Percentiles rank a stretch among this genome's conserved stretches.
Conservation (phyloP, 768 basidiomycete species). For the Fistulinella prunicolor region DNA sequence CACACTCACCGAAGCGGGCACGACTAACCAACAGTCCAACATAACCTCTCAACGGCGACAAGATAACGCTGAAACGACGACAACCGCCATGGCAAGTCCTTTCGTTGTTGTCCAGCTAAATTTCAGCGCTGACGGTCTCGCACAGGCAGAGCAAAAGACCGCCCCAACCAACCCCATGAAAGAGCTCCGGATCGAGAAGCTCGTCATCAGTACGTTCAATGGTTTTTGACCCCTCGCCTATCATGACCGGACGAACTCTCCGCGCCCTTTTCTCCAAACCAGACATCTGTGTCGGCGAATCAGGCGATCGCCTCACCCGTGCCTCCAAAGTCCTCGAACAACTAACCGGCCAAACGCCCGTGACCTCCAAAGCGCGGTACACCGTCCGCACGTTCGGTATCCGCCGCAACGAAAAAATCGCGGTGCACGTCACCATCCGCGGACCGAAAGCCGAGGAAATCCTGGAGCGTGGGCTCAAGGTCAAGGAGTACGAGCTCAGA, state of each 20-base stretch:
- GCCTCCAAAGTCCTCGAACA: constrained; percentile 99
- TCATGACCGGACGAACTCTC: constrained; percentile 1
- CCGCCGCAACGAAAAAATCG: constrained; percentile 99
- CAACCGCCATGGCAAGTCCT: constrained; percentile 28
- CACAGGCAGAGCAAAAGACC: constrained; percentile 84
- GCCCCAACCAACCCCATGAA: constrained; percentile 91
- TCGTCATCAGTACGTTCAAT: constrained; percentile 90
- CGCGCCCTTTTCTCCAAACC: background rate
- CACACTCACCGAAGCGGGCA: constrained; percentile 14
- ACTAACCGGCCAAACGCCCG: constrained; percentile 98
- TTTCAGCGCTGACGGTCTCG: background rate
- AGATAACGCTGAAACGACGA: constrained; percentile 32
- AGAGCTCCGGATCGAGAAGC: constrained; percentile 96
- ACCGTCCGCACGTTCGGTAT: constrained; percentile 99
- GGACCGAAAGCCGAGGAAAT: constrained; percentile 99
- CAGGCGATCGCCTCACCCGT: constrained; percentile 97
- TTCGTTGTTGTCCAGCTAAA: background rate
- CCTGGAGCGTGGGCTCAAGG: constrained; percentile 97
- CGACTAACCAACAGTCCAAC: background rate
- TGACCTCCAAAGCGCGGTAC: constrained; percentile 99
- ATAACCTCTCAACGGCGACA: constrained; percentile 30
- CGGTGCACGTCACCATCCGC: constrained; percentile 97
- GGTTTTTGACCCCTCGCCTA: constrained; percentile 12
- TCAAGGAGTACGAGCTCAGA: constrained; percentile 99
- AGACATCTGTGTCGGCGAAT: constrained; percentile 99